Base-by-base conservation (phyloP, 169 alveolate species). In the Neospora caninum region DNA sequence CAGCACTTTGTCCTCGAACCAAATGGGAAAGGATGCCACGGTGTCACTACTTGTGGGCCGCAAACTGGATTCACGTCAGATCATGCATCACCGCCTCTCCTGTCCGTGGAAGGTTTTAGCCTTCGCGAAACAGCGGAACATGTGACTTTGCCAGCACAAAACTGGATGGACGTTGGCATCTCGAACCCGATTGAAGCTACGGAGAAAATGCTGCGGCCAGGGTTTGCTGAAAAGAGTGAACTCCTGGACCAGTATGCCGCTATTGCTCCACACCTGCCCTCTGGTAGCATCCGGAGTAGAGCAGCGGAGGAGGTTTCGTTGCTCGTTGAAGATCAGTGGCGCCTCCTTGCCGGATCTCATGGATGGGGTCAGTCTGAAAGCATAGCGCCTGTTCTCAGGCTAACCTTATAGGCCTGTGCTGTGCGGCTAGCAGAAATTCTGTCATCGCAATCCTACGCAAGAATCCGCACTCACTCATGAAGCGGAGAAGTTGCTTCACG, bases 261-360 rank as follows among this genome's bases (percentile, higher is more conserved):
- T 64, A 25, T 20, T 25, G 34, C 78, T 20, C 29, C 87, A 20
- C 87, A 34, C 9, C 45, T 78, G 45, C 87, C 87, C 27, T 34
- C 87, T 22, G 87, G 87, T 4, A 78, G 87, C 45, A 78, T 78
- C 45, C 87, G 87, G 34, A 31, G 87, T 39, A 22, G 87, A 39
- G 87, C 27, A 34, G 87, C 9, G 18, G 87, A 78, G 34, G 87
- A 78, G 45, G 45, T 78, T 39, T 78, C 87, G 39, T 16, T 78
- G 43, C 87, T 78, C 87, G 45, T 78, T 38, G 87, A 78, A 78
- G 45, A 78, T 39, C 87, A 78, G 87, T 78, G 87, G 87, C 87
- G 87, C 43, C 41, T 78, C 53, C 87, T 78, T 22, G 87, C 31
- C 43, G 87, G 87, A 31, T 78, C 87, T 13, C 41, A 78, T 16